phyloP scores from a whole-genome alignment of 805 yeast genomes.

The Schizosaccharomyces lindneri region DNA sequence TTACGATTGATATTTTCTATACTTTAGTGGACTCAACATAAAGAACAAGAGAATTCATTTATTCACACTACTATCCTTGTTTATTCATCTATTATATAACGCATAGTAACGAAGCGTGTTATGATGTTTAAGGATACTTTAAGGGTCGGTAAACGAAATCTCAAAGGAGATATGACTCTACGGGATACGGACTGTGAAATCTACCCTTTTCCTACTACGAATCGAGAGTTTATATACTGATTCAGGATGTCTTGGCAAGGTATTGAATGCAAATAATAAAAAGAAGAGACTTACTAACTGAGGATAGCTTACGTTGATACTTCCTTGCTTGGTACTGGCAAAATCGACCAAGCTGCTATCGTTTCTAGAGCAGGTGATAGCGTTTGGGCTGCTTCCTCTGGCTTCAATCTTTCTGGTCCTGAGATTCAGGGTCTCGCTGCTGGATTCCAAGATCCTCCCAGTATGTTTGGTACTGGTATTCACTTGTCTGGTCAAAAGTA shows the following conservation, averaged over 20 bases:
- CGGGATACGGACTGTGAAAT: neutral
- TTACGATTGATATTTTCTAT: too few species aligned
- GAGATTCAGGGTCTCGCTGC: constrained; percentile 53
- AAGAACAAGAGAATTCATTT: too few species aligned
- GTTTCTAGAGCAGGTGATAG: constrained; percentile 89
- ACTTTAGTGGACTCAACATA: too few species aligned
- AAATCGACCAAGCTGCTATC: constrained; percentile 76
- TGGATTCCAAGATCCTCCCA: constrained; percentile 60
- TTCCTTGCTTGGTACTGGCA: constrained; percentile 51
- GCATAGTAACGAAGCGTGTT: too few species aligned
- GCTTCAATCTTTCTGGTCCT: constrained; percentile 32
- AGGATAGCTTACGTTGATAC: constrained; percentile 76
- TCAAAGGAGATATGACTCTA: too few species aligned
- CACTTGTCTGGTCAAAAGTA: constrained; percentile 70
- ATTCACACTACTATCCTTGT: too few species aligned
- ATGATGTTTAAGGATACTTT: too few species aligned
- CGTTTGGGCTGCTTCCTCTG: constrained; percentile 69
- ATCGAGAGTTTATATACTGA: too few species aligned
- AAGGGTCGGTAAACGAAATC: too few species aligned
- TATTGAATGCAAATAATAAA: neutral
- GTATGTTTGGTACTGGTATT: constrained; percentile 64
- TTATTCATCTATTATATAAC: too few species aligned
- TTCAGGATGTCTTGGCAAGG: constrained; percentile 3
- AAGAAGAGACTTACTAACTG: neutral
- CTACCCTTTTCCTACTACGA: neutral